phyloP scores from a whole-genome alignment of 2,329 filamentous ascomycete genomes.

The Pseudogymnoascus sp. region DNA sequence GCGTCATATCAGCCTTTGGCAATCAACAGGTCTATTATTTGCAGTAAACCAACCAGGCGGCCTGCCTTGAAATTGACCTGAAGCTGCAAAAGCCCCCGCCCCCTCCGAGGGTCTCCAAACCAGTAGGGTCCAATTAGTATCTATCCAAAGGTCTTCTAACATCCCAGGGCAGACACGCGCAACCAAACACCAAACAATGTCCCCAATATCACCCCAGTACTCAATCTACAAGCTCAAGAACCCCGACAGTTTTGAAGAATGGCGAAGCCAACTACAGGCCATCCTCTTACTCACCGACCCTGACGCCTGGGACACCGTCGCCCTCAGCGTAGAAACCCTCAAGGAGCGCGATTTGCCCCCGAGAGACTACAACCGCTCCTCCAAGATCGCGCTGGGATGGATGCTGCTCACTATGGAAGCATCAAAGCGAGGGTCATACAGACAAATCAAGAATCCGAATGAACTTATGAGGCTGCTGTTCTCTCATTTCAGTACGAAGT shows the following conservation, averaged over 20 bases:
- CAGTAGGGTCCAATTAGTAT: not conserved
- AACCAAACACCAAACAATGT: not conserved
- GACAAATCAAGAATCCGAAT: conserved; percentile 3
- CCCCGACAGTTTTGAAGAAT: not conserved
- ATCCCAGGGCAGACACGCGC: not conserved
- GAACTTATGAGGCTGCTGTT: conserved; percentile 1
- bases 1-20: not conserved
- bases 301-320: not conserved
- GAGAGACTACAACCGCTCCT: not conserved
- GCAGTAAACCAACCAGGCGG: not conserved
- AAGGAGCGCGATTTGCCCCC: not conserved
- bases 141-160: not conserved
- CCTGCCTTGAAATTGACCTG: not conserved
- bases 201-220: not conserved
- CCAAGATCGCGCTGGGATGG: conserved; percentile 1
- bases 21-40: not conserved
- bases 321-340: not conserved
- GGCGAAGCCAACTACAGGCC: not conserved
- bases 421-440: not conserved
- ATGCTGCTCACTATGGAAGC: conserved; percentile 4
- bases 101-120: not conserved
- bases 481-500: conserved; percentile 3
- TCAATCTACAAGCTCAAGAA: conserved; percentile 4
- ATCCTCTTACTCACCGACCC: not conserved
- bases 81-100: not conserved